Percentiles rank a stretch among this genome's conserved stretches.
Evolutionary conservation across 1,284 basidiomycete genomes (phyloP).

Genomic region (Rhodotorula sp.): DNA sequence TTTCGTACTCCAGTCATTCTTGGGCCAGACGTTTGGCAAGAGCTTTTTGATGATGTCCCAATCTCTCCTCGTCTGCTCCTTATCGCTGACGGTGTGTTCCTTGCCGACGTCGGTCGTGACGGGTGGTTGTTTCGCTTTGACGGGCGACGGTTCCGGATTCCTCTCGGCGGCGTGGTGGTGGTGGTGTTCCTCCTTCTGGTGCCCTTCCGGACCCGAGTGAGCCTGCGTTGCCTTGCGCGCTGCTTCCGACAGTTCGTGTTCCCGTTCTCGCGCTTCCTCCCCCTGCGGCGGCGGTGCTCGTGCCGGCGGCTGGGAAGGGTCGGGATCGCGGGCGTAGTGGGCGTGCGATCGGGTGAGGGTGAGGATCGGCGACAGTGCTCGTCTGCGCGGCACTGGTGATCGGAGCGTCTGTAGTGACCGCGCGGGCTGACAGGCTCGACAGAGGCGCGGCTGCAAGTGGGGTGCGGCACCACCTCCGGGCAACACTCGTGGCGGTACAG

Average conservation of each 20-base stretch:
- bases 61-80: constrained; percentile 36
- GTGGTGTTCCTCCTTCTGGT: constrained; percentile 22
- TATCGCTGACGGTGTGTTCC: constrained; percentile 16
- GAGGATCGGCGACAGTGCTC: constrained; percentile 3
- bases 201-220: constrained; percentile 36
- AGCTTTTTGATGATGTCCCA: constrained; percentile 57
- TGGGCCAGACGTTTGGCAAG: constrained; percentile 60
- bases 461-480: too few species aligned
- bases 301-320: background rate
- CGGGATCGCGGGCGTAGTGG: constrained; percentile 10
- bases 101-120: constrained; percentile 23
- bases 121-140: too few species aligned
- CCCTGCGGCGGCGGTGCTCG: background rate
- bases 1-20: constrained; percentile 55
- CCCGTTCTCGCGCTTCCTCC: background rate
- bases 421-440: background rate
- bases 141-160: too few species aligned
- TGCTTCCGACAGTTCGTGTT: constrained; percentile 23
- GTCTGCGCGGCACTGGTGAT: background rate
- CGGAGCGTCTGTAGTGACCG: background rate
- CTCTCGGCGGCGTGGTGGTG: background rate
- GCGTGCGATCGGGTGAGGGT: constrained; percentile 24
- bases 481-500: too few species aligned
- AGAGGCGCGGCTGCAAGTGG: background rate
- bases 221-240: constrained; percentile 37